phyloP scores from a whole-genome alignment of 2,329 filamentous ascomycete genomes.

The Pseudocercospora macadamiae region DNA sequence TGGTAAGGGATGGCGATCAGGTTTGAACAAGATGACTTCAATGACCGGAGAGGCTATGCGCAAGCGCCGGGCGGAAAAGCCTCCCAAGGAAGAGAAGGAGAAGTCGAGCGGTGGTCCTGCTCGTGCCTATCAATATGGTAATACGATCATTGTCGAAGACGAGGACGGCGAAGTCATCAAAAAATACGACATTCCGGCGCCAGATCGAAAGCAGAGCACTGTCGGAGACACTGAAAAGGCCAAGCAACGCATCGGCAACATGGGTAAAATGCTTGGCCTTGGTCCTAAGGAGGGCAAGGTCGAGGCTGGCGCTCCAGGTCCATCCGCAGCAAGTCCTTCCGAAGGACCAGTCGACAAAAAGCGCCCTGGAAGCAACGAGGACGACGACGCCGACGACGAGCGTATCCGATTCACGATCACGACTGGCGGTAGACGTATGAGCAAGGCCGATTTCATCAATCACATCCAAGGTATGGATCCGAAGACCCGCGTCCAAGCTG shows the following conservation, averaged over 20 bases:
- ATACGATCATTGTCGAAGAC: conserved; percentile 87
- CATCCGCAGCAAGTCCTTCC: conserved; percentile 16
- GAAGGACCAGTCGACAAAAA: conserved; percentile 21
- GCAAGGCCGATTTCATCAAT: conserved; percentile 76
- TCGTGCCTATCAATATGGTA: conserved; percentile 83
- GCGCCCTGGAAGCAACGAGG: conserved; percentile 30
- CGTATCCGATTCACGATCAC: conserved; percentile 76
- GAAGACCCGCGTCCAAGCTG: conserved; percentile 58
- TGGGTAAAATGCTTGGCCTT: conserved; percentile 59
- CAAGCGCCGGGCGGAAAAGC: conserved; percentile 43
- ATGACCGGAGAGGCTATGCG: conserved; percentile 44
- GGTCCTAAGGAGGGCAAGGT: conserved; percentile 32
- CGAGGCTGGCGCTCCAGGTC: conserved; percentile 26
- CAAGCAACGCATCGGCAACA: conserved; percentile 51
- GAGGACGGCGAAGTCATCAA: conserved; percentile 85
- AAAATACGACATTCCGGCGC: conserved; percentile 72
- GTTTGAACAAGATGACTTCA: conserved; percentile 47
- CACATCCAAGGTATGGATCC: conserved; percentile 74
- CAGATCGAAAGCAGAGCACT: conserved; percentile 43
- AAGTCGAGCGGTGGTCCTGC: conserved; percentile 69
- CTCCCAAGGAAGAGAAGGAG: conserved; percentile 37
- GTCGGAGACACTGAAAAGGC: conserved; percentile 32
- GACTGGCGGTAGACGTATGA: conserved; percentile 73
- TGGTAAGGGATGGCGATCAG: conserved; percentile 44
- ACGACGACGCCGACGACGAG: conserved; percentile 65